phyloP scores from a whole-genome alignment of 306 rosid species.

The Malus fusca region DNA sequence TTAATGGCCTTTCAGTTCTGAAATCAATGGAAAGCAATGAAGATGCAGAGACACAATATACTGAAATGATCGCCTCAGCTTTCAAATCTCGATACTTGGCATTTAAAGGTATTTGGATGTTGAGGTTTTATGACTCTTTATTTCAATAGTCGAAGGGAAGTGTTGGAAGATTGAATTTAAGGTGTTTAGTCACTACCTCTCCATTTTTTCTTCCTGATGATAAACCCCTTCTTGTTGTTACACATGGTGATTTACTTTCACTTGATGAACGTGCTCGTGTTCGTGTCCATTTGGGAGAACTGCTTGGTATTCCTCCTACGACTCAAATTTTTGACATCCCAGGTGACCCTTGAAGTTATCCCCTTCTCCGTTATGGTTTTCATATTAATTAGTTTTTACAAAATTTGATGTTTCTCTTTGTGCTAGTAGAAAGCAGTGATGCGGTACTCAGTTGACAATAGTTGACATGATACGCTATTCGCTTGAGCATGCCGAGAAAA shows the following conservation, averaged over 20 bases:
- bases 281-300: slow-evolving; percentile 51
- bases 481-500: slow-evolving; percentile 78
- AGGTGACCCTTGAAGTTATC: slow-evolving; percentile 32
- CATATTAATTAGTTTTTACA: neutral
- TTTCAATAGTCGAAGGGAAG: neutral
- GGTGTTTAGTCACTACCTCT: neutral
- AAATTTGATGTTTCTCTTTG: neutral
- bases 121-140: neutral
- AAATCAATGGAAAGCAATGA: slow-evolving; percentile 39
- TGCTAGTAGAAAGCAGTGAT: slow-evolving; percentile 49
- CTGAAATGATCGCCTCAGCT: slow-evolving; percentile 35
- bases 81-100: slow-evolving; percentile 64
- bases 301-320: slow-evolving; percentile 64
- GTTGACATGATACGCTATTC: slow-evolving; percentile 55
- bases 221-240: slow-evolving; percentile 67
- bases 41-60: slow-evolving; percentile 28
- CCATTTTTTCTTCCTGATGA: slow-evolving; percentile 47
- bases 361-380: neutral
- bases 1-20: slow-evolving; percentile 56
- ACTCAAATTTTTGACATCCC: slow-evolving; percentile 85
- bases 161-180: neutral
- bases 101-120: slow-evolving; percentile 51
- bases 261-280: slow-evolving; percentile 51
- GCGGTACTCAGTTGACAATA: slow-evolving; percentile 42
- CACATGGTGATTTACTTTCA: slow-evolving; percentile 89